Evolutionary conservation across 495 filamentous ascomycete species (phyloP).

Genomic region (Xylaria castorea): DNA sequence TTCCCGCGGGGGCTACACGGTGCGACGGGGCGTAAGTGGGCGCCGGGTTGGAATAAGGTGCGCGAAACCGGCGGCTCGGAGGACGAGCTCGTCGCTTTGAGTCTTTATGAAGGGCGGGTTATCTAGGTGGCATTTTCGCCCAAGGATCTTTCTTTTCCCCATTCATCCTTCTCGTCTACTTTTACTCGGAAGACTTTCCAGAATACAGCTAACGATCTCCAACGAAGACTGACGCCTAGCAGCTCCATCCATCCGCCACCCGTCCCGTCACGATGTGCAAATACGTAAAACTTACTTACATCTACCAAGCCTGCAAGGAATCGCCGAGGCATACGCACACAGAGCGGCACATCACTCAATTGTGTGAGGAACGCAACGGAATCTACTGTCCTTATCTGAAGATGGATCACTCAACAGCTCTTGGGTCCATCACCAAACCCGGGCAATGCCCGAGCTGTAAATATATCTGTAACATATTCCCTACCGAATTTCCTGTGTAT

Average conservation of each 20-base stretch:
- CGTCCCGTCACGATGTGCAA: slow-evolving; percentile 7
- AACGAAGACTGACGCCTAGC: background rate
- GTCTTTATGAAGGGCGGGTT: background rate
- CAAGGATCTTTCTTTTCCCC: background rate
- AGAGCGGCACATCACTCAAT: background rate
- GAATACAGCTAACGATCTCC: background rate
- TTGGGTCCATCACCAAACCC: background rate
- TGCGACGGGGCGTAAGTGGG: background rate
- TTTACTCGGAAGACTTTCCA: background rate
- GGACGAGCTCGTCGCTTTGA: background rate
- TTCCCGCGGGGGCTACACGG: slow-evolving; percentile 9
- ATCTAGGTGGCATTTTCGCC: background rate
- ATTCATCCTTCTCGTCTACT: background rate
- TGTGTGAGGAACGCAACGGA: slow-evolving; percentile 1
- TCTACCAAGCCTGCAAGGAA: slow-evolving; percentile 2
- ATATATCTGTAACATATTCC: background rate
- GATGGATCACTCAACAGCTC: background rate
- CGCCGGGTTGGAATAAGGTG: background rate
- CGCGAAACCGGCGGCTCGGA: background rate
- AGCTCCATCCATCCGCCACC: background rate
- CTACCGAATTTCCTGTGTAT: too few species aligned
- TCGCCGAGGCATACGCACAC: background rate
- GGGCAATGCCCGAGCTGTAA: background rate
- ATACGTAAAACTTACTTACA: background rate
- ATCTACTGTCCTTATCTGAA: background rate